A percentile compares a stretch with the other conserved stretches of the same genome.
Conservation (phyloP, 352 stramenopile species). For the Phytophthora aleatoria region DNA sequence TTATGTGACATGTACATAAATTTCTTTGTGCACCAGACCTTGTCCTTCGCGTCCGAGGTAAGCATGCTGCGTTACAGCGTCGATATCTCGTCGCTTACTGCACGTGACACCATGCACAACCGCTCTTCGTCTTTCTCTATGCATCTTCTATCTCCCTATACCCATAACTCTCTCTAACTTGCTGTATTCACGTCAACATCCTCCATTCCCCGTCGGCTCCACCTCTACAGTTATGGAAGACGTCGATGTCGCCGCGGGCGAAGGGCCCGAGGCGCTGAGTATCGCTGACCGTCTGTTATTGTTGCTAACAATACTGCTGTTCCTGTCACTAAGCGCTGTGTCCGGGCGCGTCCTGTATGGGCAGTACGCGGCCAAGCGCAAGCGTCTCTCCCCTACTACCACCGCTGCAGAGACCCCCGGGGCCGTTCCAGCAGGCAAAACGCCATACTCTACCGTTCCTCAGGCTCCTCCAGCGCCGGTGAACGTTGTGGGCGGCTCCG, state of each 20-base stretch:
- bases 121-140: not conserved
- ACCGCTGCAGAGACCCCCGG: slow-evolving; percentile 19
- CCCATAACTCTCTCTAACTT: not conserved
- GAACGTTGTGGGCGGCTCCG: slow-evolving; percentile 41
- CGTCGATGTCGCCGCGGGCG: slow-evolving; percentile 9
- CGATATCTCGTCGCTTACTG: slow-evolving; percentile 1
- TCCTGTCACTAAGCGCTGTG: slow-evolving; percentile 61
- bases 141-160: slow-evolving; percentile 12
- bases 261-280: slow-evolving; percentile 44
- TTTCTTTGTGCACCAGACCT: not conserved
- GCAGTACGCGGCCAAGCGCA: slow-evolving; percentile 45
- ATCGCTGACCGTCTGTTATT: slow-evolving; percentile 52
- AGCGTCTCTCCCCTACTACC: slow-evolving; percentile 16
- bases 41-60: slow-evolving; percentile 10
- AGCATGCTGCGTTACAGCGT: slow-evolving; percentile 1
- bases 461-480: slow-evolving; percentile 24
- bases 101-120: not conserved
- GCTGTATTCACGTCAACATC: slow-evolving; percentile 1
- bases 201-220: not conserved
- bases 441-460: slow-evolving; percentile 20
- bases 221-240: slow-evolving; percentile 23
- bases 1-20: not conserved
- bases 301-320: slow-evolving; percentile 60
- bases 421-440: slow-evolving; percentile 19
- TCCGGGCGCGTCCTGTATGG: slow-evolving; percentile 58